phyloP scores from a whole-genome alignment of 345 rosid species.

The Sisymbrium altissimum region DNA sequence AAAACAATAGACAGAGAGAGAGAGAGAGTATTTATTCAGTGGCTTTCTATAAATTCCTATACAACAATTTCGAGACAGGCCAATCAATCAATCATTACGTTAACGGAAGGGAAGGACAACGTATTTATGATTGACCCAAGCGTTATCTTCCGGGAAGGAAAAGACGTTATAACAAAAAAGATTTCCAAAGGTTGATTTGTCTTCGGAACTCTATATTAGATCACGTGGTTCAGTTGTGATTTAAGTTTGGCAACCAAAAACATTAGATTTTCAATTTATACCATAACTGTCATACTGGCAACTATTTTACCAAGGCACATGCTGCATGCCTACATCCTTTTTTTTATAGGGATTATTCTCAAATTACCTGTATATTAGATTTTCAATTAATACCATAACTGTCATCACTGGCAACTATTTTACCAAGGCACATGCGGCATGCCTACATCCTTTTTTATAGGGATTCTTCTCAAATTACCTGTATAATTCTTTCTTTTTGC shows the following conservation, averaged over 20 bases:
- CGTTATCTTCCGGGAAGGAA: not conserved
- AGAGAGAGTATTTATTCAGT: too few species aligned
- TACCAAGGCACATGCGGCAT: not conserved
- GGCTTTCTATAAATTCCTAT: not conserved
- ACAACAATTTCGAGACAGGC: not conserved
- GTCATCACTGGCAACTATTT: not conserved
- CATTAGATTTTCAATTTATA: too few species aligned
- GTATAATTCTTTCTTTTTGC: not conserved
- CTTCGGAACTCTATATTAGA: too few species aligned
- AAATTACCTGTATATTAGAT: too few species aligned
- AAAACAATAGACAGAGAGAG: too few species aligned
- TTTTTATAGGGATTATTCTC: not conserved
- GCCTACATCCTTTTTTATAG: not conserved
- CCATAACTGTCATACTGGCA: not conserved
- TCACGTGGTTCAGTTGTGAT: not conserved
- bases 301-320: not conserved
- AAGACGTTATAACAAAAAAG: not conserved
- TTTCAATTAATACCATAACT: not conserved
- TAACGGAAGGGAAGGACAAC: not conserved
- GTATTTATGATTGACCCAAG: not conserved
- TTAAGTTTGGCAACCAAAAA: not conserved
- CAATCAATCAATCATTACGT: not conserved
- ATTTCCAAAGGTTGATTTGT: too few species aligned
- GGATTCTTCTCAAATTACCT: not conserved
- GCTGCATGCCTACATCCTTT: not conserved